Evolutionary conservation across 2,329 filamentous ascomycete species (phyloP).

Genomic region (Penicillium nordicum): DNA sequence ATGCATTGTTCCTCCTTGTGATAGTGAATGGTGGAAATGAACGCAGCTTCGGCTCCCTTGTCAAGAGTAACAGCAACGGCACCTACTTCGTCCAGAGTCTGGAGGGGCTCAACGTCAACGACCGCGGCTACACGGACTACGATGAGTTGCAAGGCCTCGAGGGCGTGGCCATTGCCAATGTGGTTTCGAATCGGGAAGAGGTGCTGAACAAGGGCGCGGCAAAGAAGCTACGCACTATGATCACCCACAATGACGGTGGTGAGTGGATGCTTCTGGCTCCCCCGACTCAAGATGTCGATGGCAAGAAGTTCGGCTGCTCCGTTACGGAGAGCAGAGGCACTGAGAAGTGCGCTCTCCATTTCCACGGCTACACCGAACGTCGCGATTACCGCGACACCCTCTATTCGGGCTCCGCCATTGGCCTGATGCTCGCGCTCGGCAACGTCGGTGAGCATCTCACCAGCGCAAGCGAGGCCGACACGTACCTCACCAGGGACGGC

Average conservation of each 20-base stretch:
- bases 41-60: slow-evolving; percentile 74
- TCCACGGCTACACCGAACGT: slow-evolving; percentile 95
- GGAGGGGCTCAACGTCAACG: slow-evolving; percentile 75
- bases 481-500: slow-evolving; percentile 88
- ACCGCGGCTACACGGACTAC: slow-evolving; percentile 79
- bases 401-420: slow-evolving; percentile 82
- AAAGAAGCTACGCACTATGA: slow-evolving; percentile 84
- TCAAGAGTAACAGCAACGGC: slow-evolving; percentile 98
- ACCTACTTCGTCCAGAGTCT: slow-evolving; percentile 89
- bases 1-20: slow-evolving; percentile 91
- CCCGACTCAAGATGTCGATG: slow-evolving; percentile 67
- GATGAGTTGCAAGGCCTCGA: slow-evolving; percentile 93
- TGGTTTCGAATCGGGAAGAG: slow-evolving; percentile 70
- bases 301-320: slow-evolving; percentile 68
- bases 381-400: slow-evolving; percentile 77
- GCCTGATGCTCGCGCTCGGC: slow-evolving; percentile 84
- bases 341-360: slow-evolving; percentile 76
- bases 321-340: slow-evolving; percentile 51
- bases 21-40: slow-evolving; percentile 66
- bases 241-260: slow-evolving; percentile 93
- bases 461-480: slow-evolving; percentile 69
- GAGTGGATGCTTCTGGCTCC: slow-evolving; percentile 76
- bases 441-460: slow-evolving; percentile 77
- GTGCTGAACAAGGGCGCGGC: slow-evolving; percentile 57
- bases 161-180: slow-evolving; percentile 82